phyloP scores from a whole-genome alignment of 2,329 filamentous ascomycete species.

The Fusarium succisae region DNA sequence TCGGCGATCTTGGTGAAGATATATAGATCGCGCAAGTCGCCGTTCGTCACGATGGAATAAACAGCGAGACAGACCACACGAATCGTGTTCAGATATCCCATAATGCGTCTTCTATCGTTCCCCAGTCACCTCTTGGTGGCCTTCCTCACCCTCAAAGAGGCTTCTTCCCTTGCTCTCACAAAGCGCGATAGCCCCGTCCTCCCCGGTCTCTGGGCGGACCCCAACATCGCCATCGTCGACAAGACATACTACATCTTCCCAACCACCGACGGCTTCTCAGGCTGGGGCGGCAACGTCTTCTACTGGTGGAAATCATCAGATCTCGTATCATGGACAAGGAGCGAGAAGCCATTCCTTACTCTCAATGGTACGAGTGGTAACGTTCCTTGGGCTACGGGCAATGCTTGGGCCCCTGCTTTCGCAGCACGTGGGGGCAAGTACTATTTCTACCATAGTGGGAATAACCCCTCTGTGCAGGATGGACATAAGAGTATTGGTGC shows the following conservation, averaged over 20 bases:
- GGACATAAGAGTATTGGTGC: conserved; percentile 68
- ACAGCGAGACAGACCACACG: no score
- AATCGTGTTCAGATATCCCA: background rate
- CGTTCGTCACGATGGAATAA: accelerated
- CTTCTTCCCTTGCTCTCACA: background rate
- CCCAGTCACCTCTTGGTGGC: background rate
- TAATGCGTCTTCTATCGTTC: conserved; percentile 2
- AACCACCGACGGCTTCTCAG: conserved; percentile 56
- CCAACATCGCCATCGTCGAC: conserved; percentile 56
- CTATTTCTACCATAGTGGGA: conserved; percentile 69
- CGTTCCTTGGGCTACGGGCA: conserved; percentile 72
- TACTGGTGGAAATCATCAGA: conserved; percentile 58
- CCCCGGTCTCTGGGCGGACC: conserved; percentile 54
- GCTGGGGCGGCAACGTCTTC: conserved; percentile 58
- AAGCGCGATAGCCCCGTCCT: conserved; percentile 49
- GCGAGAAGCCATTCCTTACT: conserved; percentile 53
- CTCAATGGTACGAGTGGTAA: conserved; percentile 59
- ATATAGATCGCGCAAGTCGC: background rate
- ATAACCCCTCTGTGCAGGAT: conserved; percentile 60
- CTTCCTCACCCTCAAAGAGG: background rate
- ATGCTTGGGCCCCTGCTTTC: conserved; percentile 74
- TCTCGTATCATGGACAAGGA: conserved; percentile 54
- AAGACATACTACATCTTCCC: conserved; percentile 58
- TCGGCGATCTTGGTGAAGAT: background rate
- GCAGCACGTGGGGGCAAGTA: conserved; percentile 68